These are phyloP conservation scores for Sarocladium oryzae DNA, from an alignment of 2,329 filamentous ascomycete genomes.

Conservation along the genomic window DNA sequence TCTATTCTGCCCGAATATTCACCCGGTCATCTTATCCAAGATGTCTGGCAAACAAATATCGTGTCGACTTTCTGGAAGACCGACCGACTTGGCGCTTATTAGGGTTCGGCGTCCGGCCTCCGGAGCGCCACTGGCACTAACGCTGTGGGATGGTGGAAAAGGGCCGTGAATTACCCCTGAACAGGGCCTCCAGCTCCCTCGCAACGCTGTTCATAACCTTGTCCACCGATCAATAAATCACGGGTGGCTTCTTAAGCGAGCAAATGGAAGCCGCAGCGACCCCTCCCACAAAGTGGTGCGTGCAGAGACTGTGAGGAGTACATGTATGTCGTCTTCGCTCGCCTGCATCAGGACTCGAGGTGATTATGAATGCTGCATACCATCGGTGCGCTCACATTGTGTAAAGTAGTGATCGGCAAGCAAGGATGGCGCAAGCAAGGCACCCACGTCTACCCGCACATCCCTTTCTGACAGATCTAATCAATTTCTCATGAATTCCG, in stretches of 20 bases:
- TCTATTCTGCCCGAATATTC: too few species aligned
- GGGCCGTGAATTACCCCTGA: too few species aligned
- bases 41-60: background rate
- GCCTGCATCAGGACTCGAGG: too few species aligned
- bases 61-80: background rate
- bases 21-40: background rate
- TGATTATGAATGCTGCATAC: too few species aligned
- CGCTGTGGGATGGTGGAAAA: too few species aligned
- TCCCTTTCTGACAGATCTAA: background rate
- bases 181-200: background rate
- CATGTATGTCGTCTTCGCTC: too few species aligned
- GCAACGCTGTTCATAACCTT: background rate
- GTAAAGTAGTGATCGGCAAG: background rate
- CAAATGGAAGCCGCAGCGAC: background rate
- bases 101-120: background rate
- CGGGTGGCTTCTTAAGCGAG: constrained; percentile 5
- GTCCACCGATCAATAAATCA: background rate
- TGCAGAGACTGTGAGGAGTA: background rate
- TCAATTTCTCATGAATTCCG: background rate
- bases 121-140: background rate
- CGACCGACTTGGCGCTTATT: constrained; percentile 3
- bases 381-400: background rate
- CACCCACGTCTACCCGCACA: background rate
- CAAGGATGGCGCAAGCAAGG: constrained; percentile 1
- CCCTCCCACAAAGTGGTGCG: background rate